Conservation (phyloP, 2,329 filamentous ascomycete species). For the Aspergillus fijiensis region DNA sequence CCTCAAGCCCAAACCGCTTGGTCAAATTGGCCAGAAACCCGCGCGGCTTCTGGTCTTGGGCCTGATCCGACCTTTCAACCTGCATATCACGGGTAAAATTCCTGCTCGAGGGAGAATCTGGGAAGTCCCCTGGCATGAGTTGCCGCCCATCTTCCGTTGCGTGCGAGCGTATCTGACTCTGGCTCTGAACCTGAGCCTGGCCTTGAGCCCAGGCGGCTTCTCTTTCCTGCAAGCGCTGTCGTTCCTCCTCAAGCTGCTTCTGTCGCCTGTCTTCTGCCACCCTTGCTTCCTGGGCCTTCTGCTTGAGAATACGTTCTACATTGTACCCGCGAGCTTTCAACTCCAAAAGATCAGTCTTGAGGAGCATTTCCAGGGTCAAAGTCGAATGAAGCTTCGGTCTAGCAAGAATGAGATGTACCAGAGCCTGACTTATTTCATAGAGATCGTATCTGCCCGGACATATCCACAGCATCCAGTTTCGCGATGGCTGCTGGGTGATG, state of each 20-base stretch:
- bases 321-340: conserved; percentile 90
- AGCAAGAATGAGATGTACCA: conserved; percentile 76
- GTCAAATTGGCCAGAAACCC: conserved; percentile 69
- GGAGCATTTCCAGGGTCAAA: conserved; percentile 84
- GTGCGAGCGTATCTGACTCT: conserved; percentile 21
- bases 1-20: conserved; percentile 67
- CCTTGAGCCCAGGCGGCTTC: conserved; percentile 50
- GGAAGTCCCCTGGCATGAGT: conserved; percentile 73
- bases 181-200: conserved; percentile 20
- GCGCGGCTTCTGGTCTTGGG: conserved; percentile 47
- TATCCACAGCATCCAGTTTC: conserved; percentile 71
- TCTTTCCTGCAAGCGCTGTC: conserved; percentile 64
- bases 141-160: conserved; percentile 33
- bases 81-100: conserved; percentile 20
- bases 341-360: conserved; percentile 79
- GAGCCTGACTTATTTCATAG: conserved; percentile 86
- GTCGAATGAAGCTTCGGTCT: conserved; percentile 86
- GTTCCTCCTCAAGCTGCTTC: conserved; percentile 69
- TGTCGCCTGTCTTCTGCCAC: conserved; percentile 81
- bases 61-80: conserved; percentile 21
- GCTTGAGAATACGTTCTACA: conserved; percentile 86
- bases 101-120: conserved; percentile 60
- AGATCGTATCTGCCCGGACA: conserved; percentile 72
- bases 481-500: conserved; percentile 53
- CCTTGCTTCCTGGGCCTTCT: conserved; percentile 81